These are phyloP conservation scores for Didymella glomerata DNA, from an alignment of 2,329 filamentous ascomycete species.

Conservation along the genomic window DNA sequence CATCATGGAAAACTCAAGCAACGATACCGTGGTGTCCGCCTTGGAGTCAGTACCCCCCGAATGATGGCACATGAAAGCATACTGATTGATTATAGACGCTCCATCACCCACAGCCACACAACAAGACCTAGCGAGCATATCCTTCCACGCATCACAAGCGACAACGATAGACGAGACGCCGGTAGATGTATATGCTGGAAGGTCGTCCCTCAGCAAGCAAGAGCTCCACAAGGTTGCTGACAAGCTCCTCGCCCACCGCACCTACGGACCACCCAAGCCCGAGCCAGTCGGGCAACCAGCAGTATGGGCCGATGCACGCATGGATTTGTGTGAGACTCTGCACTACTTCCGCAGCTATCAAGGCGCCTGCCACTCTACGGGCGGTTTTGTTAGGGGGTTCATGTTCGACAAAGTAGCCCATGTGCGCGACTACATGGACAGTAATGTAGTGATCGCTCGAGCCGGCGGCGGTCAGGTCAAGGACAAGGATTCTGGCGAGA, in stretches of 20 bases:
- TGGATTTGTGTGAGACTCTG: conserved; percentile 70
- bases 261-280: conserved; percentile 42
- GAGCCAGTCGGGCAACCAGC: conserved; percentile 53
- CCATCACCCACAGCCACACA: neutral
- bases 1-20: conserved; percentile 11
- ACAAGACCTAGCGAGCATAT: neutral
- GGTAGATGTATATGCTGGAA: neutral
- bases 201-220: neutral
- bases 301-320: conserved; percentile 66
- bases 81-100: conserved; percentile 2
- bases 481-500: conserved; percentile 56
- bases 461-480: conserved; percentile 64
- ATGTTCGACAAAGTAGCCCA: conserved; percentile 66
- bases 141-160: conserved; percentile 12
- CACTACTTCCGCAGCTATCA: conserved; percentile 70
- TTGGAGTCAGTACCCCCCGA: neutral
- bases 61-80: neutral
- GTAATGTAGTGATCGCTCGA: conserved; percentile 69
- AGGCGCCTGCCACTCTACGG: conserved; percentile 63
- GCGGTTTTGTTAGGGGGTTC: conserved; percentile 63
- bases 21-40: conserved; percentile 6
- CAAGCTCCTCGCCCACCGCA: conserved; percentile 23
- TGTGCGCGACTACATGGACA: conserved; percentile 65
- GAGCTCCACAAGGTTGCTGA: conserved; percentile 26
- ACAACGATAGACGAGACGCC: conserved; percentile 17